A percentile compares a stretch with the other conserved stretches of the same genome.
Evolutionary conservation across 331 rosid genomes (phyloP).

Genomic region (Saraca asoca): DNA sequence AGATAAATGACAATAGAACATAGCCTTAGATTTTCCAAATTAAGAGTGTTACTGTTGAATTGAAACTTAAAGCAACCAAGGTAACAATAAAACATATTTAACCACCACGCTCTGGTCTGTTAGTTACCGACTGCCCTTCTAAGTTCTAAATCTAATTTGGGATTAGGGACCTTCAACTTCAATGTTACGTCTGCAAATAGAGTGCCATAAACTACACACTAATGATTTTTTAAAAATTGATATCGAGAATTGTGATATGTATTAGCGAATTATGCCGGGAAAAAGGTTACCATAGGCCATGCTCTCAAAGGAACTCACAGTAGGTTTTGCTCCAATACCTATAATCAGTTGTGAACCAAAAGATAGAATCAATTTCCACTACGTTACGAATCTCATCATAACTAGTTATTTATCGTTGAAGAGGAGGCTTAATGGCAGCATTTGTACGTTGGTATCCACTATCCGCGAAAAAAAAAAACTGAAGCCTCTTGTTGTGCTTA

Average conservation of each 20-base stretch:
- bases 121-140: too few relatives aligned
- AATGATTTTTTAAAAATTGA: too few relatives aligned
- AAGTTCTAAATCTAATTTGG: too few relatives aligned
- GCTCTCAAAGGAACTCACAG: constrained; percentile 74
- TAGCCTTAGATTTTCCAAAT: constrained; percentile 27
- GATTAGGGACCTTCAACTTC: too few relatives aligned
- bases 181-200: too few relatives aligned
- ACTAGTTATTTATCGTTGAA: neutral
- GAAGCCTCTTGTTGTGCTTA: neutral
- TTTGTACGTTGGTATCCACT: neutral
- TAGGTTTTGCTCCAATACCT: constrained; percentile 91
- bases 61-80: constrained; percentile 5
- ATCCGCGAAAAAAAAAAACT: neutral
- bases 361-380: constrained; percentile 25
- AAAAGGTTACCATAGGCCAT: constrained; percentile 35
- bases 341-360: constrained; percentile 62
- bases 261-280: too few relatives aligned
- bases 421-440: constrained; percentile 8
- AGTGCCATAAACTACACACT: too few relatives aligned
- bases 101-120: too few relatives aligned
- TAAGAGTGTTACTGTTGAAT: constrained; percentile 5
- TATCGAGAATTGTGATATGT: too few relatives aligned
- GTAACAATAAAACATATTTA: neutral
- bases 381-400: constrained; percentile 21
- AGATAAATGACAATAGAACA: neutral